Percentiles rank a stretch among this genome's conserved stretches.
These are phyloP conservation scores for Colletotrichum tropicicola DNA, from an alignment of 2,329 filamentous ascomycete genomes.

Conservation along the genomic window DNA sequence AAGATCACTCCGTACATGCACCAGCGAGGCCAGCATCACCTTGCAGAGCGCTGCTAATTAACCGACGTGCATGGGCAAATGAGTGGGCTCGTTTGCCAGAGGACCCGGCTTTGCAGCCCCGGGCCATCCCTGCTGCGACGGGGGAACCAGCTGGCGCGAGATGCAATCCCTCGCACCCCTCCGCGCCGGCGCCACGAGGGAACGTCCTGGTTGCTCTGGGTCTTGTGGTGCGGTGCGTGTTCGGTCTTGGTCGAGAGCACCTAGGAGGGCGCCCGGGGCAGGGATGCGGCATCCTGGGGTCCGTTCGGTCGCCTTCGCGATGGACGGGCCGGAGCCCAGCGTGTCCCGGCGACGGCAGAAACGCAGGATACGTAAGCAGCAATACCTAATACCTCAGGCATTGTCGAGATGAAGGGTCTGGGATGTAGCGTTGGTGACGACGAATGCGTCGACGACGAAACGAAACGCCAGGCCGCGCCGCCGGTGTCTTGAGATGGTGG, in stretches of 20 bases:
- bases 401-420: too few species aligned
- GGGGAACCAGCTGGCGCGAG: constrained; percentile 2
- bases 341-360: constrained; percentile 13
- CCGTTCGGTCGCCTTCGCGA: too few species aligned
- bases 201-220: constrained; percentile 7
- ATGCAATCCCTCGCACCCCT: background rate
- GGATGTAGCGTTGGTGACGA: too few species aligned
- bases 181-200: background rate
- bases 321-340: constrained; percentile 2
- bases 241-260: too few species aligned
- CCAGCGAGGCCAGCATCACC: constrained; percentile 7
- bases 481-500: too few species aligned
- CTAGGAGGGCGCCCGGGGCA: too few species aligned
- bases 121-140: constrained; percentile 6
- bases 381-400: too few species aligned
- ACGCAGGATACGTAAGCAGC: constrained; percentile 4
- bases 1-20: background rate
- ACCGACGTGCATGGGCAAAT: background rate
- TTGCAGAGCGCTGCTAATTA: background rate
- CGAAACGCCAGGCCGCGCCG: too few species aligned
- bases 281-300: too few species aligned
- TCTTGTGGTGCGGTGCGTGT: constrained; percentile 2
- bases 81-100: background rate
- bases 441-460: too few species aligned
- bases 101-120: background rate